Percentiles rank a stretch among this genome's conserved stretches.
These are phyloP conservation scores for Paraphysoderma sedebokerense DNA, from an alignment of 371 early-diverging fungal species.

Conservation along the genomic window DNA sequence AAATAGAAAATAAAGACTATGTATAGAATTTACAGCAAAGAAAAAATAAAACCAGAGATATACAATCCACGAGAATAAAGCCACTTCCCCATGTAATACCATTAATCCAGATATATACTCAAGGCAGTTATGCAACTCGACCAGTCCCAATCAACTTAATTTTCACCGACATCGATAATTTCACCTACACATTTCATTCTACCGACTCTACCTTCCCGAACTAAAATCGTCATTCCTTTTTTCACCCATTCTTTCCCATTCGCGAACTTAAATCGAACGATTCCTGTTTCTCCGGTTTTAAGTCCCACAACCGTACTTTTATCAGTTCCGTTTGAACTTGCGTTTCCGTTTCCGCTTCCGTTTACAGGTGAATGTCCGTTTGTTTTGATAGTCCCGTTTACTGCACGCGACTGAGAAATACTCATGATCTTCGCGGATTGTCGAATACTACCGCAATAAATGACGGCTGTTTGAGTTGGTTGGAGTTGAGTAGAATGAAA, in stretches of 20 bases:
- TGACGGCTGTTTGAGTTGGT: constrained; percentile 11
- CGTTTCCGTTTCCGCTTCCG: too few species aligned
- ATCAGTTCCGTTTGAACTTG: not conserved
- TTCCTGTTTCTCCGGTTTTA: constrained; percentile 9
- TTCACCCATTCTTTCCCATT: constrained; percentile 18
- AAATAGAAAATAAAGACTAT: too few species aligned
- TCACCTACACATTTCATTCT: constrained; percentile 24
- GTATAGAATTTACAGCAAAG: too few species aligned
- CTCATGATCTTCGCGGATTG: constrained; percentile 15
- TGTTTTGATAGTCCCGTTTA: constrained; percentile 1
- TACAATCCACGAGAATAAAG: too few species aligned
- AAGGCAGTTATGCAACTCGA: too few species aligned
- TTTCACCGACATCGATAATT: constrained; percentile 1
- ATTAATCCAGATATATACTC: too few species aligned
- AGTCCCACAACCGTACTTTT: not conserved
- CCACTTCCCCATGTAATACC: too few species aligned
- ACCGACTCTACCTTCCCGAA: constrained; percentile 12
- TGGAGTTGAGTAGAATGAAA: constrained; percentile 4
- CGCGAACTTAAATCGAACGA: constrained; percentile 14
- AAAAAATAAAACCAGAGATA: too few species aligned
- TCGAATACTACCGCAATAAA: constrained; percentile 18
- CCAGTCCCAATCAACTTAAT: too few species aligned
- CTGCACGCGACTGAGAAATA: not conserved
- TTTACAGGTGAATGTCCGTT: not conserved
- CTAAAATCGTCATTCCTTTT: constrained; percentile 13